phyloP scores from a whole-genome alignment of 768 basidiomycete species.

The Calocybe indica region DNA sequence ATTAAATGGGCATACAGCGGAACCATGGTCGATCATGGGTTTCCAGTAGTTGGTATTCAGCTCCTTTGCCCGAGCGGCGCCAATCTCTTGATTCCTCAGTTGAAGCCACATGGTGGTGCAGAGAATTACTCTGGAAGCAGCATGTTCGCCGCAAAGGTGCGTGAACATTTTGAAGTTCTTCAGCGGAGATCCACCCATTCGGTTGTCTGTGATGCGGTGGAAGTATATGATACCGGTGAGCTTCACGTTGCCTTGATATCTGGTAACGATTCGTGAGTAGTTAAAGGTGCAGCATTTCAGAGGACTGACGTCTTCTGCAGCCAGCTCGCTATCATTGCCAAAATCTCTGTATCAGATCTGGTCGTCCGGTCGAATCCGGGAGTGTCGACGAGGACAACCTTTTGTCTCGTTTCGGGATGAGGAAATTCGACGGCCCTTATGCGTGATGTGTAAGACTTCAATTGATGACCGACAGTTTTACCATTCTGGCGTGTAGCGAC shows the following conservation, averaged over 20 bases:
- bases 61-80: background rate
- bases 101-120: constrained; percentile 5
- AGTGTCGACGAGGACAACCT: constrained; percentile 15
- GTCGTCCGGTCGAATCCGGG: constrained; percentile 16
- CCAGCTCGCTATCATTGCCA: constrained; percentile 14
- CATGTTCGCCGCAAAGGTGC: constrained; percentile 4
- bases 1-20: constrained; percentile 1
- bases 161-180: constrained; percentile 5
- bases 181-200: constrained; percentile 2
- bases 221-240: constrained; percentile 12
- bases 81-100: background rate
- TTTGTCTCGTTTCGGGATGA: constrained; percentile 5
- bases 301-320: constrained; percentile 15
- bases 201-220: constrained; percentile 8
- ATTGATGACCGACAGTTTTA: constrained; percentile 13
- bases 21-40: constrained; percentile 3
- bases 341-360: constrained; percentile 11
- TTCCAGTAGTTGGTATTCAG: constrained; percentile 5
- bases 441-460: constrained; percentile 17
- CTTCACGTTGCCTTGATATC: constrained; percentile 9
- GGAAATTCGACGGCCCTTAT: constrained; percentile 11
- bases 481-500: constrained; percentile 7
- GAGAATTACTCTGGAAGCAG: constrained; percentile 2
- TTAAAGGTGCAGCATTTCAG: too few relatives aligned
- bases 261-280: background rate